These are phyloP conservation scores for Nicotiana sylvestris DNA, from an alignment of 257 asterid species.

Conservation along the genomic window DNA sequence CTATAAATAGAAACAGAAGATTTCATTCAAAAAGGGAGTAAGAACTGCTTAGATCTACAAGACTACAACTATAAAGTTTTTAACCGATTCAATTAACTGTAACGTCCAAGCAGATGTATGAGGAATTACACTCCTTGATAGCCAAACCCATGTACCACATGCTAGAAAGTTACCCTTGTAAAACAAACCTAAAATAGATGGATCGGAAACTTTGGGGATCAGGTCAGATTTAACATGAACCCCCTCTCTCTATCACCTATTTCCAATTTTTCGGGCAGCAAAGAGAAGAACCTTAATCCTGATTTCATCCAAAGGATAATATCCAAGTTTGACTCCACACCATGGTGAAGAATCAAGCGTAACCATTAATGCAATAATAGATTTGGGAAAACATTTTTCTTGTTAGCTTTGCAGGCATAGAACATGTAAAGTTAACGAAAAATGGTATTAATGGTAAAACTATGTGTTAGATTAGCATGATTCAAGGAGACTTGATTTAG, in stretches of 20 bases:
- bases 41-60: background rate
- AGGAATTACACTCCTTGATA: background rate
- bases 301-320: background rate
- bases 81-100: background rate
- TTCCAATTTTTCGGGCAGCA: background rate
- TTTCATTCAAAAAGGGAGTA: background rate
- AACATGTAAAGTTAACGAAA: background rate
- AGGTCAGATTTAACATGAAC: background rate
- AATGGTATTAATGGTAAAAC: background rate
- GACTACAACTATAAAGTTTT: background rate
- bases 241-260: too few relatives aligned
- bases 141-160: background rate
- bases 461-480: background rate
- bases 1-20: constrained; percentile 28
- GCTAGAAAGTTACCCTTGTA: background rate
- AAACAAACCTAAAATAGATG: background rate
- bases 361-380: background rate
- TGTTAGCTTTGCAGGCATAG: background rate
- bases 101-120: background rate
- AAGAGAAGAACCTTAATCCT: background rate
- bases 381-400: background rate
- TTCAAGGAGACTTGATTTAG: too few relatives aligned
- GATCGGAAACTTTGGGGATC: background rate
- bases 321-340: background rate
- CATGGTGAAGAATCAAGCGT: background rate